Evolutionary conservation across 352 stramenopile genomes (phyloP).

Genomic region (Phytophthora brassicae): DNA sequence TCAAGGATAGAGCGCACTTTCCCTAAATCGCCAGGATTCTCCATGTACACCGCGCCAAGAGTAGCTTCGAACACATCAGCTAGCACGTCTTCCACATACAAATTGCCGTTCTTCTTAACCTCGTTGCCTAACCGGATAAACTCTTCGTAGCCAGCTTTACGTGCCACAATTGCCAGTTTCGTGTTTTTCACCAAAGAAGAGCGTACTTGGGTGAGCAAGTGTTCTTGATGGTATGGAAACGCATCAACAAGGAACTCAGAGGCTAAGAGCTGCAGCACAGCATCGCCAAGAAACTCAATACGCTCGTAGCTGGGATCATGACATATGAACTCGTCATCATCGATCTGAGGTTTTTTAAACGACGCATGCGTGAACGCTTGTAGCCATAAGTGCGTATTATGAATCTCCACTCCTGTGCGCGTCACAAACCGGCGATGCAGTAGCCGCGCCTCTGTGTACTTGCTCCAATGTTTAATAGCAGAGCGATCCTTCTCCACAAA

Average conservation of each 20-base stretch:
- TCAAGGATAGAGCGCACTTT: conserved; percentile 72
- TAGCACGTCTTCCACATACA: conserved; percentile 79
- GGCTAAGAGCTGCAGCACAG: conserved; percentile 79
- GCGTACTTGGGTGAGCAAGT: conserved; percentile 75
- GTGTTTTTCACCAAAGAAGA: conserved; percentile 88
- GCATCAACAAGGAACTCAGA: conserved; percentile 79
- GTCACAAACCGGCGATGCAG: conserved; percentile 58
- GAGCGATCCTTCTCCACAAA: conserved; percentile 61
- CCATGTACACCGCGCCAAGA: conserved; percentile 75
- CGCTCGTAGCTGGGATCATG: conserved; percentile 79
- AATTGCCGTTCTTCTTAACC: conserved; percentile 55
- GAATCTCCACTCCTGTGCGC: conserved; percentile 53
- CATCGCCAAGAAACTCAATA: conserved; percentile 85
- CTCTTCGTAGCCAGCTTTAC: conserved; percentile 58
- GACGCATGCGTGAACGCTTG: conserved; percentile 77
- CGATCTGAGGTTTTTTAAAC: conserved; percentile 73
- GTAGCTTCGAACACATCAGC: conserved; percentile 81
- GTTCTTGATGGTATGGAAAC: conserved; percentile 82
- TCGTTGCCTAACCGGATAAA: conserved; percentile 73
- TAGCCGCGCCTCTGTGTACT: conserved; percentile 43
- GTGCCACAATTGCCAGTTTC: conserved; percentile 63
- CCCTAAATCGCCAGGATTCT: conserved; percentile 57
- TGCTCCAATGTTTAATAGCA: conserved; percentile 54
- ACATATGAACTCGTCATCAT: conserved; percentile 66
- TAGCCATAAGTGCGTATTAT: conserved; percentile 74